These are phyloP conservation scores for Lagerstroemia speciosa DNA, from an alignment of 345 rosid species.

Conservation along the genomic window DNA sequence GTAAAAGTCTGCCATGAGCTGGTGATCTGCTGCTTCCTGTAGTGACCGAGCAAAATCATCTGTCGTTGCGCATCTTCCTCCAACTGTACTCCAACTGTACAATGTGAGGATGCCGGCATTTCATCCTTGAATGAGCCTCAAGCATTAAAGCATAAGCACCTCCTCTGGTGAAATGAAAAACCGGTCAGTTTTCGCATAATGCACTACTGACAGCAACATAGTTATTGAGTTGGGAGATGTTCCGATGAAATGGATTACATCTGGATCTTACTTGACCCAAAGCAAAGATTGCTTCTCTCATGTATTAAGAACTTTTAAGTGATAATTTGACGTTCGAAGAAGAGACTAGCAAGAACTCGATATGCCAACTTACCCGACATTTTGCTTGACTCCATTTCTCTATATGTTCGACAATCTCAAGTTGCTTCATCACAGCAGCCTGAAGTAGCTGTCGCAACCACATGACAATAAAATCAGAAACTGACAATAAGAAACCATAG, in stretches of 20 bases:
- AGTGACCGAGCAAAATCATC: no score
- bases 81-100: not conserved
- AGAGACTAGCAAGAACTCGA: not conserved
- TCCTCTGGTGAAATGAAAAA: conserved; percentile 38
- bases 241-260: not conserved
- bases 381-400: conserved; percentile 48
- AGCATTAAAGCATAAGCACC: conserved; percentile 39
- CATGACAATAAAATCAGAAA: not conserved
- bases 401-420: conserved; percentile 58
- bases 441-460: conserved; percentile 54
- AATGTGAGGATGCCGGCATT: not conserved
- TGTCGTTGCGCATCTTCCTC: no score
- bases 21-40: no score
- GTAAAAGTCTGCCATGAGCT: no score
- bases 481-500: not conserved
- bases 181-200: not conserved
- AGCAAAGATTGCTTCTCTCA: no score
- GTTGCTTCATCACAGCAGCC: conserved; percentile 59
- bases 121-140: not conserved
- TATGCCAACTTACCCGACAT: conserved; percentile 46
- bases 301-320: no score
- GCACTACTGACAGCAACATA: no score
- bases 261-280: no score
- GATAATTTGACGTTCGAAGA: no score
- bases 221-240: not conserved